Base-by-base conservation (phyloP, 139 green algal species). In the Chlamydomonas sphaeroides region DNA sequence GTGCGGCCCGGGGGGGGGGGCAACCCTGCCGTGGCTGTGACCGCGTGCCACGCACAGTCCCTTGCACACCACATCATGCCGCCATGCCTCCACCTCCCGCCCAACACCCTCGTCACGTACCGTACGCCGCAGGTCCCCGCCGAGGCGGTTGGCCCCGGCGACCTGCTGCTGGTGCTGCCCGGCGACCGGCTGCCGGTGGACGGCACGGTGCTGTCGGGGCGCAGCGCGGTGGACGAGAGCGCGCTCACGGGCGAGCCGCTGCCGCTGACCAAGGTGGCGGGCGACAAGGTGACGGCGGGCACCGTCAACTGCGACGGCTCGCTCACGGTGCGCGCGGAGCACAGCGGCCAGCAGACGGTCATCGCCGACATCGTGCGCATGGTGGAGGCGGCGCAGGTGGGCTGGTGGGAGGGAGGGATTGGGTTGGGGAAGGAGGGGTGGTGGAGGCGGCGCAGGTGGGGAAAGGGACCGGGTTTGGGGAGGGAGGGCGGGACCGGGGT, bases 111-210 rank as follows among this genome's bases (percentile, higher is more conserved):
- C n/a, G n/a, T n/a, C n/a, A n/a, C n/a, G n/a, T n/a, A n/a, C n/a
- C n/a, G n/a, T n/a, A n/a, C 61, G 39, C 41, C 42, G 25, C 80
- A 94, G 65, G 93, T 98, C 14, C 92, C 93, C 3, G 91, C 92
- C 18, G 90, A 96, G 56, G 82, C 85, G 1, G 85, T 98, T 3
- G 68, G 78, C 2, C 71, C 80, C 0, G 95, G 95, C 23, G 93
- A 96, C 73, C 33, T 94, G 61, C 71, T 98, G 51, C 71, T 87
- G 20, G 92, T 98, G 59, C 88, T 97, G 72, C 95, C 95, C 32
- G 95, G 95, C 17, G 95, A 98, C 70, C 66, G 88, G 14, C 79
- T 98, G n/a, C 95, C 95, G 30, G 93, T 97, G 51, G 95, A 98
- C 61, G 95, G 95, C 10, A 61, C 85, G 38, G 94, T 98, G 51